Conservation (phyloP, 1,139 yeast genomes). For the Magnusiomyces clavatus region DNA sequence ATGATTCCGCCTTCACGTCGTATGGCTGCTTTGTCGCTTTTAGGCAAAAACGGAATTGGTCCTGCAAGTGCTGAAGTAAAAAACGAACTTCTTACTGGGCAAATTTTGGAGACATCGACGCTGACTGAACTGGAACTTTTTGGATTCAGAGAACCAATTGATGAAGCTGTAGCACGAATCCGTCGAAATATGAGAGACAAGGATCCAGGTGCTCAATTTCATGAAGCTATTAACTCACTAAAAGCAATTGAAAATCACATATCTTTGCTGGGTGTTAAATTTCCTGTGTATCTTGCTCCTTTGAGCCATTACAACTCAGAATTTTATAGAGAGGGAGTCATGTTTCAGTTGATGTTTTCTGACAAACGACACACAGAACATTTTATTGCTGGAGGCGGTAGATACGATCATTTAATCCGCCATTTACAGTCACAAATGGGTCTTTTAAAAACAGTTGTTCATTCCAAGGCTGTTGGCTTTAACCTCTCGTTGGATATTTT, state of each 20-base stretch:
- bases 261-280: constrained; percentile 45
- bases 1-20: constrained; percentile 66
- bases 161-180: constrained; percentile 53
- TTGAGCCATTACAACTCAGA: constrained; percentile 73
- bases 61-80: constrained; percentile 60
- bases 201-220: constrained; percentile 54
- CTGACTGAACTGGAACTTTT: constrained; percentile 74
- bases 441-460: constrained; percentile 36
- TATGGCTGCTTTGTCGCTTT: constrained; percentile 55
- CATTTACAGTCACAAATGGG: constrained; percentile 29
- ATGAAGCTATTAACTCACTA: constrained; percentile 49
- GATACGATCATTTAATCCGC: constrained; percentile 57
- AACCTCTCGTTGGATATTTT: constrained; percentile 61
- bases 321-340: constrained; percentile 70
- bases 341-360: constrained; percentile 80
- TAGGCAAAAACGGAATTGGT: constrained; percentile 72
- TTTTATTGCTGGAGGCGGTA: constrained; percentile 63
- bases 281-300: constrained; percentile 51
- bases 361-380: constrained; percentile 30
- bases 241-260: constrained; percentile 28
- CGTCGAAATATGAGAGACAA: constrained; percentile 69
- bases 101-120: constrained; percentile 72
- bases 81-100: constrained; percentile 55
- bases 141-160: constrained; percentile 64
- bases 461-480: constrained; percentile 72